phyloP scores from a whole-genome alignment of 140 eudicot genomes.

The Flaveria floridana region DNA sequence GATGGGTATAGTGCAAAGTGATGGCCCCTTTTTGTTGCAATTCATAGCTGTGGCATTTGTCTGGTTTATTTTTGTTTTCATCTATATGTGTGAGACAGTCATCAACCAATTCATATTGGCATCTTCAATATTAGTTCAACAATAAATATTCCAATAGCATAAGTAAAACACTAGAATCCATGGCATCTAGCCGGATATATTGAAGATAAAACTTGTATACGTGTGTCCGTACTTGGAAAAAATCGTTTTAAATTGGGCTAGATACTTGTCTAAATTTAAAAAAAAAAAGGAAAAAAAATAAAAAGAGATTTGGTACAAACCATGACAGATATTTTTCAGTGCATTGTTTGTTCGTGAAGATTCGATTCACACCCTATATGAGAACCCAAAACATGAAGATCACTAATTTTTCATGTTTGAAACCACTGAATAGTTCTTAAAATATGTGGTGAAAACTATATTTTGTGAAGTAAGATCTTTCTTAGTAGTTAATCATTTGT shows the following conservation, averaged over 20 bases:
- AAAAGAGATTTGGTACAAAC: background rate
- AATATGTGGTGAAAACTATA: background rate
- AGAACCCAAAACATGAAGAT: background rate
- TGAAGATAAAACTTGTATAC: background rate
- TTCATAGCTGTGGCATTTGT: slow-evolving; percentile 57
- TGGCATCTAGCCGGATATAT: slow-evolving; percentile 13
- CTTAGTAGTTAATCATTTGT: too few relatives aligned
- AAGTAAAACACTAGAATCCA: slow-evolving; percentile 43
- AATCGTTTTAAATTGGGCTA: background rate
- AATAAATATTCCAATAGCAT: slow-evolving; percentile 32
- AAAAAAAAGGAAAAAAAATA: background rate
- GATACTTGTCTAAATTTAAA: background rate
- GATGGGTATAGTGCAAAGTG: slow-evolving; percentile 58
- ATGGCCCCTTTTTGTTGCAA: slow-evolving; percentile 63
- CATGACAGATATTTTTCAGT: too few relatives aligned
- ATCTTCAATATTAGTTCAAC: slow-evolving; percentile 27
- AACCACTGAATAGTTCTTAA: background rate
- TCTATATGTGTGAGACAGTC: slow-evolving; percentile 35
- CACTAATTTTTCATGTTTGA: background rate
- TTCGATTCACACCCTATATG: background rate
- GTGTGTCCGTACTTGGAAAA: slow-evolving; percentile 14
- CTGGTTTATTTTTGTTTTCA: slow-evolving; percentile 51
- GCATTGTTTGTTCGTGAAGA: too few relatives aligned
- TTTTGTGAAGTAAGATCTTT: background rate
- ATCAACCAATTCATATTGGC: slow-evolving; percentile 43